Conservation (phyloP, 2,329 filamentous ascomycete species). For the Chlorencoelia australis region DNA sequence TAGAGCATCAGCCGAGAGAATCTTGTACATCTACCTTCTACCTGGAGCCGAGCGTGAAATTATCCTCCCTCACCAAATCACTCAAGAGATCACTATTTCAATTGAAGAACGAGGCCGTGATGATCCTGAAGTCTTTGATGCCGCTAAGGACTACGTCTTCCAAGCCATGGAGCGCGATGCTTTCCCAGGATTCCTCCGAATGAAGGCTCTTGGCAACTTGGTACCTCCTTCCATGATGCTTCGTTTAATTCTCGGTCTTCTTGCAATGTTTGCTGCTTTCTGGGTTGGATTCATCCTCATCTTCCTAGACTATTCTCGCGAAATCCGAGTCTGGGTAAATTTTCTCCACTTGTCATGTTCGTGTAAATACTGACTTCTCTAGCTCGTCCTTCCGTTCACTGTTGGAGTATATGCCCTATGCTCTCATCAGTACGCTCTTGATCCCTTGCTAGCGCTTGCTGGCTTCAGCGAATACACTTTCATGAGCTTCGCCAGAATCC, state of each 20-base stretch:
- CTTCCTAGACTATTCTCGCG: constrained; percentile 68
- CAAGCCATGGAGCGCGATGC: constrained; percentile 99
- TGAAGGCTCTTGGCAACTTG: constrained; percentile 91
- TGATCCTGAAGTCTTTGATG: constrained; percentile 94
- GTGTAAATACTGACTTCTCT: constrained; percentile 22
- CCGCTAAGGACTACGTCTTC: constrained; percentile 97
- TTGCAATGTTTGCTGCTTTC: constrained; percentile 82
- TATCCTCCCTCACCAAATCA: constrained; percentile 78
- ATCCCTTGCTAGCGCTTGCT: constrained; percentile 80
- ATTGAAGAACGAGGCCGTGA: constrained; percentile 90
- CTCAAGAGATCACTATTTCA: constrained; percentile 71
- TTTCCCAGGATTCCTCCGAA: constrained; percentile 91
- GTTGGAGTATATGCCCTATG: constrained; percentile 80
- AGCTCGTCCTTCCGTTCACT: constrained; percentile 83
- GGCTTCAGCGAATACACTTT: constrained; percentile 95
- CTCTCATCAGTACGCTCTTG: constrained; percentile 91
- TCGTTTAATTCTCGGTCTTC: constrained; percentile 72
- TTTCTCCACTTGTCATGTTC: neutral
- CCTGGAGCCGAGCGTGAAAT: constrained; percentile 96
- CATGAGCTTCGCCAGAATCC: constrained; percentile 78
- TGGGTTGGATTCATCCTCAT: constrained; percentile 93
- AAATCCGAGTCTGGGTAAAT: constrained; percentile 76
- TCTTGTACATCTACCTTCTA: constrained; percentile 93
- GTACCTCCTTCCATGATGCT: constrained; percentile 85
- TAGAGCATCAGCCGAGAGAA: constrained; percentile 89